A percentile compares a stretch with the other conserved stretches of the same genome.
Conservation (phyloP, 179 eudicot species). For the Corrigiola litoralis region DNA sequence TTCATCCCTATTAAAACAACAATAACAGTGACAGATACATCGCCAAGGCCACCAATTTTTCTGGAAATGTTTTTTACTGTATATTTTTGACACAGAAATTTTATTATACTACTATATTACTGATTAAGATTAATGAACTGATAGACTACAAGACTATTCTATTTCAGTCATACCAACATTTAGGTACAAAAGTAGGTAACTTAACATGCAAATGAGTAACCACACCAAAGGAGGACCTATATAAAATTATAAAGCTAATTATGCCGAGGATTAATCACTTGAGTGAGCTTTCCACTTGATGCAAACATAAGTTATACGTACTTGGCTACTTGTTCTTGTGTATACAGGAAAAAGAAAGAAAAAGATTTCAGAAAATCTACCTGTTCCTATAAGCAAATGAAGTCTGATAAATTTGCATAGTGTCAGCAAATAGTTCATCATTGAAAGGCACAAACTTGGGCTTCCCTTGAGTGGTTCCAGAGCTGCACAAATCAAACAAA, state of each 20-base stretch:
- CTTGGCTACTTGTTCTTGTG: neutral
- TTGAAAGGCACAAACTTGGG: conserved; percentile 84
- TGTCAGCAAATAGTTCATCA: conserved; percentile 64
- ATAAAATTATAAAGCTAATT: too few relatives aligned
- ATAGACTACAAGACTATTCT: too few relatives aligned
- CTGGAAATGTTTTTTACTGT: too few relatives aligned
- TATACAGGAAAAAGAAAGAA: neutral
- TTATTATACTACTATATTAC: too few relatives aligned
- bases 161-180: neutral
- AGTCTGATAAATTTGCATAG: conserved; percentile 77
- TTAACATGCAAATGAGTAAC: neutral
- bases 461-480: conserved; percentile 94
- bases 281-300: neutral
- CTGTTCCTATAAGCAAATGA: conserved; percentile 87
- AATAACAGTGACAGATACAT: too few relatives aligned
- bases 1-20: neutral
- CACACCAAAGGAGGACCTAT: too few relatives aligned
- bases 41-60: too few relatives aligned
- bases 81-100: too few relatives aligned
- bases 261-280: conserved; percentile 1
- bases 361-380: conserved; percentile 21
- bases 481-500: conserved; percentile 37
- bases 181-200: neutral
- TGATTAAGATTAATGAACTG: too few relatives aligned
- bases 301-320: neutral